Conservation (phyloP, 139 green algal species). For the Asterochloris erici region DNA sequence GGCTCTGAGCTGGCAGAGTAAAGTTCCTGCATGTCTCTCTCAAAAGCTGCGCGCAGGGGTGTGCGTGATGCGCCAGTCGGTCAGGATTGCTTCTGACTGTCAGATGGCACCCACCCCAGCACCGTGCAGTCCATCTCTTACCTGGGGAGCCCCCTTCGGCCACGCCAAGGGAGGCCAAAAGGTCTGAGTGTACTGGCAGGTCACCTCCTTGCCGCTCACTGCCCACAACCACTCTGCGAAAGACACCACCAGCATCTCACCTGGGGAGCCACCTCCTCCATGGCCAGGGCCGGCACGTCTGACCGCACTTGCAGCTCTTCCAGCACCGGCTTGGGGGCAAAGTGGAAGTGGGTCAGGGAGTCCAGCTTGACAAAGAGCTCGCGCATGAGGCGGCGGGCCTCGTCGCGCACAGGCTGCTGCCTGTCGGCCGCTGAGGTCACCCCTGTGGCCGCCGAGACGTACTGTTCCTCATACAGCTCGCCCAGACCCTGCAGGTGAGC, state of each 20-base stretch:
- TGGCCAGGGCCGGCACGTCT: constrained; percentile 69
- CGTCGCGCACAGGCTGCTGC: constrained; percentile 32
- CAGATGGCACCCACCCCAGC: no score
- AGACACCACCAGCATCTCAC: neutral
- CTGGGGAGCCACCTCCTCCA: constrained; percentile 80
- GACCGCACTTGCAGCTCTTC: constrained; percentile 73
- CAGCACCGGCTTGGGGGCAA: constrained; percentile 83
- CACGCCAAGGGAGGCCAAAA: neutral
- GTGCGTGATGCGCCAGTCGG: no score
- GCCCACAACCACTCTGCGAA: neutral
- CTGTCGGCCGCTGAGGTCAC: constrained; percentile 35
- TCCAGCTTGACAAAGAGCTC: constrained; percentile 83
- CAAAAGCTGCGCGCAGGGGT: no score
- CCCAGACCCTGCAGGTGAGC: constrained; percentile 55
- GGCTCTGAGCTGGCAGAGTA: no score
- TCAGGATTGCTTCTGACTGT: no score
- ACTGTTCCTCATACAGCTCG: constrained; percentile 84
- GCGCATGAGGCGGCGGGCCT: constrained; percentile 69
- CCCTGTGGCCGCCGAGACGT: constrained; percentile 32
- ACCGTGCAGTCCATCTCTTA: neutral
- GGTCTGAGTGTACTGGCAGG: neutral
- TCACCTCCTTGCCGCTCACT: no score
- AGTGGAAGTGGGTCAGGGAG: constrained; percentile 87
- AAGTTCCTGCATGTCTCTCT: no score
- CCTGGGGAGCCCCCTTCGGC: neutral